These are phyloP conservation scores for Pestalotiopsis sp. DNA, from an alignment of 2,329 filamentous ascomycete species.

Conservation along the genomic window DNA sequence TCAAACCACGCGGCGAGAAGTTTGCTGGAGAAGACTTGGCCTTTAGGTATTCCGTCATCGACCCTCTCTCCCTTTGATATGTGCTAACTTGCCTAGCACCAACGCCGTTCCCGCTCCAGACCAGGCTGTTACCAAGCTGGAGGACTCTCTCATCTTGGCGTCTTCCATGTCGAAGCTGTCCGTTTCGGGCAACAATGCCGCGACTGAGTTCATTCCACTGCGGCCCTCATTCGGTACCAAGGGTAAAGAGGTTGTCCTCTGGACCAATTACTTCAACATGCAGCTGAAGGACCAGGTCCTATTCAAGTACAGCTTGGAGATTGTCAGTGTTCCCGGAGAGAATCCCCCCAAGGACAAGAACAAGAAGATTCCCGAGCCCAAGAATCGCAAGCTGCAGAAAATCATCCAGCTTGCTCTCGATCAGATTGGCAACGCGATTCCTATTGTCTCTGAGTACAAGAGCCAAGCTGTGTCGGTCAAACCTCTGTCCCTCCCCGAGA, in stretches of 20 bases:
- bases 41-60: conserved; percentile 31
- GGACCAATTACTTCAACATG: conserved; percentile 58
- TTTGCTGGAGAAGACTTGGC: conserved; percentile 27
- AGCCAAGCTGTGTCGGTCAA: conserved; percentile 44
- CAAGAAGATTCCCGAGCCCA: conserved; percentile 32
- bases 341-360: conserved; percentile 8
- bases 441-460: conserved; percentile 54
- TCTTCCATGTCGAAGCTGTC: conserved; percentile 39
- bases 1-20: conserved; percentile 21
- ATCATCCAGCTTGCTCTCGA: conserved; percentile 43
- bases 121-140: conserved; percentile 36
- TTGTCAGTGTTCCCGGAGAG: conserved; percentile 22
- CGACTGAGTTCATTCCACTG: conserved; percentile 37
- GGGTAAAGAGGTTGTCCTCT: conserved; percentile 47
- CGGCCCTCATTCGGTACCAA: conserved; percentile 52
- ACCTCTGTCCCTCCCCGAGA: conserved; percentile 38
- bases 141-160: conserved; percentile 43
- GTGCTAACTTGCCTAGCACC: conserved; percentile 11
- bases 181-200: conserved; percentile 20
- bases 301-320: conserved; percentile 49
- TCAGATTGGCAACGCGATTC: conserved; percentile 33
- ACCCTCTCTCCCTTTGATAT: neutral
- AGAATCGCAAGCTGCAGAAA: conserved; percentile 45
- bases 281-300: conserved; percentile 37
- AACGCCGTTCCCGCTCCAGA: conserved; percentile 28